phyloP scores from a whole-genome alignment of 2,329 filamentous ascomycete species.

The Sphaerostilbella broomeana region DNA sequence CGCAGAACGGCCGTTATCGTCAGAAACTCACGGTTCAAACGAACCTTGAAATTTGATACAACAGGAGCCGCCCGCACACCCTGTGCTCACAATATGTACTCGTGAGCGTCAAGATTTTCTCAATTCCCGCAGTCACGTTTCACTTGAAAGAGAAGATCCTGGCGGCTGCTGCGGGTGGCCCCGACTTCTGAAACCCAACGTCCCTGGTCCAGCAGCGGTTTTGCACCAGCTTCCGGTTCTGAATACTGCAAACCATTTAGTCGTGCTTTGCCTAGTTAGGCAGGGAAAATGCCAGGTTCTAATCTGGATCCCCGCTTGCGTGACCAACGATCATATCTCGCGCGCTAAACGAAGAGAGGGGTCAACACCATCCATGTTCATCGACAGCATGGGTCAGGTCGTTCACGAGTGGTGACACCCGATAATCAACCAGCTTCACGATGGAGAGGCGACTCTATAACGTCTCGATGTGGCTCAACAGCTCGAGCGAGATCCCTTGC shows the following conservation, averaged over 20 bases:
- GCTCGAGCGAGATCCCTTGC: no score
- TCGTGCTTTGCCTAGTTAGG: slow-evolving; percentile 3
- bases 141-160: not conserved
- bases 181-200: slow-evolving; percentile 12
- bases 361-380: not conserved
- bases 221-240: slow-evolving; percentile 2
- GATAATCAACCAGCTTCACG: no score
- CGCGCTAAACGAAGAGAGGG: slow-evolving; percentile 6
- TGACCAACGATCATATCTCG: slow-evolving; percentile 8
- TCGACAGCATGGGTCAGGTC: not conserved
- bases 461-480: no score
- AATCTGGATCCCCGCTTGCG: slow-evolving; percentile 6
- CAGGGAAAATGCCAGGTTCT: slow-evolving; percentile 2
- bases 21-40: no score
- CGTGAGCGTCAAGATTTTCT: no score
- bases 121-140: no score
- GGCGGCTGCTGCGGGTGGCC: slow-evolving; percentile 9
- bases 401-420: not conserved
- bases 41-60: no score
- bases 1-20: no score
- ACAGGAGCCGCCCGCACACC: no score
- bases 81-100: no score
- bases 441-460: no score
- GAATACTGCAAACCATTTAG: slow-evolving; percentile 11
- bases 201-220: slow-evolving; percentile 7